Evolutionary conservation across 768 basidiomycete genomes (phyloP), one percentile per base, ranked within the genome.

Genomic region (Amanita muscaria): DNA sequence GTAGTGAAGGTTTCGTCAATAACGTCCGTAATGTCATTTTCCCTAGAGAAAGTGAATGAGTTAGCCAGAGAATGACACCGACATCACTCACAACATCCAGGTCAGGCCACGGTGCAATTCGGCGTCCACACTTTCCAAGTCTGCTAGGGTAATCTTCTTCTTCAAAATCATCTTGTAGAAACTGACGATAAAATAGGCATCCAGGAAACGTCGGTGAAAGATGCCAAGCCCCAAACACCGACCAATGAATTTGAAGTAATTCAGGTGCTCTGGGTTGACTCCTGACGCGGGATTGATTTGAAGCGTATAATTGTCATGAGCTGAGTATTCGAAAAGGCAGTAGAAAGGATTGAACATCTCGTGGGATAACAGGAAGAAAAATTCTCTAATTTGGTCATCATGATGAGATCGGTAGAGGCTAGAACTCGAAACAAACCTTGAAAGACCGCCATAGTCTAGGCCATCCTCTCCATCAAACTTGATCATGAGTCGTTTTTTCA

Each of bases 301-400:
- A 22, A 99, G 83, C 8, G 96, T 98, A 61, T 99, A 99, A 66
- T 99, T 98, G 73, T 98, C 96, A 68, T 97, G 94, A 15, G 96
- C 96, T 1, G 96, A 98, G 65, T 99, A 99, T 67, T 99, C 96
- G 67, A 99, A 99, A 9, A 99, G 73, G 63, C 96, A 98, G 67
- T 99, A 98, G 76, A 99, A 98, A 18, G 96, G 96, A 65, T 98
- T 96, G 74, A 99, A 98, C 96, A 99, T 98, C 66, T 98, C 96
- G 63, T 99, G 96, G 25, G 94, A 98, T 38, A 99, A 76, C 47
- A 99, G 70, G 86, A 98, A 99, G 77, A 99, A 99, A 74, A 98
- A 99, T 68, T 99, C 96, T 72, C 93, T 94, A 64, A 34, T 47
- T 40, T 40, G 10, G 25, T 38, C 24, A 21, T 34, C 15, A 49